A percentile compares a stretch with the other conserved stretches of the same genome.
phyloP scores from a whole-genome alignment of 129 eudicot genomes.

The Tanacetum coccineum region DNA sequence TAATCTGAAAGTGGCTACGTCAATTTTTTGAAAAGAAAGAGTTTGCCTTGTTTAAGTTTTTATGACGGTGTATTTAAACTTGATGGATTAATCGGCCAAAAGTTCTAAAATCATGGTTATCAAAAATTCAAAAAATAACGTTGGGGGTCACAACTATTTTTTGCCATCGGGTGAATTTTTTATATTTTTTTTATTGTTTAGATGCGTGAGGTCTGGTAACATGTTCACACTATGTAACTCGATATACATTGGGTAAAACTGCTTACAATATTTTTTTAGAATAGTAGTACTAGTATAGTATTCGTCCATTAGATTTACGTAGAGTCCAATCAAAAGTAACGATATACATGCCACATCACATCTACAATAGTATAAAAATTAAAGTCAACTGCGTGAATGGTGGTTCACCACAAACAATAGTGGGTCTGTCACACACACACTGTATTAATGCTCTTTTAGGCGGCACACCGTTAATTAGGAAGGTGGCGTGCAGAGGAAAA shows the following conservation, averaged over 20 bases:
- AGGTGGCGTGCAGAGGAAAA: constrained; percentile 20
- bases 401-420: constrained; percentile 24
- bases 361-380: not conserved
- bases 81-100: too few species aligned
- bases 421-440: constrained; percentile 17
- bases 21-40: too few species aligned
- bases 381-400: constrained; percentile 27
- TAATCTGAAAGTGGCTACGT: too few species aligned
- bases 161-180: too few species aligned
- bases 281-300: not conserved
- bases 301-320: not conserved
- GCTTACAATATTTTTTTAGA: not conserved
- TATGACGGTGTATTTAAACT: too few species aligned
- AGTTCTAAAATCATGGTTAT: too few species aligned
- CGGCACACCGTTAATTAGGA: constrained; percentile 15
- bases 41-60: too few species aligned
- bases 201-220: too few species aligned
- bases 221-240: too few species aligned
- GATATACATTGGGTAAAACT: not conserved
- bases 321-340: constrained; percentile 24
- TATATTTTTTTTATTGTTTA: too few species aligned
- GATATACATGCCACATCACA: constrained; percentile 10
- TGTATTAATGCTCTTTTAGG: constrained; percentile 3
- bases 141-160: too few species aligned
- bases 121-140: too few species aligned